phyloP scores from a whole-genome alignment of 192 early-diverging fungal genomes.

The Linnemannia elongata region DNA sequence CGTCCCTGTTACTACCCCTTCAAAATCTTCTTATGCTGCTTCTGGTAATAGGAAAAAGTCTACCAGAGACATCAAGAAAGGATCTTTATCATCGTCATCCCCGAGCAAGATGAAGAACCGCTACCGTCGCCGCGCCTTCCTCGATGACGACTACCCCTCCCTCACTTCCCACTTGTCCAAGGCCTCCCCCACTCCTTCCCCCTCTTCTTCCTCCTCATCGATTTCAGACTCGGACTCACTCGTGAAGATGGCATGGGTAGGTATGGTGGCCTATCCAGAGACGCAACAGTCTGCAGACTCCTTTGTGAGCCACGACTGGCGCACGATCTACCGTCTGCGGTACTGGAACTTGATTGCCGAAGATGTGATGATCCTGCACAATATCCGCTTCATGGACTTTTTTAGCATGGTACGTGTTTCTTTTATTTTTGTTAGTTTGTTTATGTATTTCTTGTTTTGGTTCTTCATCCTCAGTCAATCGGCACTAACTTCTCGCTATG shows the following conservation, averaged over 20 bases:
- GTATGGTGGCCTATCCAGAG: constrained; percentile 45
- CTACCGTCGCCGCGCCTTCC: background rate
- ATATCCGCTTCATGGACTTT: constrained; percentile 47
- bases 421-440: background rate
- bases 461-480: background rate
- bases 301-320: constrained; percentile 32
- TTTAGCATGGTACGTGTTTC: constrained; percentile 42
- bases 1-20: too few species aligned
- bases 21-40: background rate
- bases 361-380: constrained; percentile 44
- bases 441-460: background rate
- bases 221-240: background rate
- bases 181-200: background rate
- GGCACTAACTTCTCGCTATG: background rate
- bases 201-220: background rate
- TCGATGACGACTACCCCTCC: background rate
- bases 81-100: background rate
- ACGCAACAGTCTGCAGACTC: constrained; percentile 13
- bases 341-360: constrained; percentile 54
- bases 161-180: background rate
- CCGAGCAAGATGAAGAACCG: too few species aligned
- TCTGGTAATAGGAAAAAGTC: background rate
- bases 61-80: background rate
- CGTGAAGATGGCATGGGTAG: constrained; percentile 23
- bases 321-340: constrained; percentile 40